Percentiles rank a stretch among this genome's conserved stretches.
Evolutionary conservation across 192 early-diverging fungal genomes (phyloP).

Genomic region (Coemansia aciculifera): DNA sequence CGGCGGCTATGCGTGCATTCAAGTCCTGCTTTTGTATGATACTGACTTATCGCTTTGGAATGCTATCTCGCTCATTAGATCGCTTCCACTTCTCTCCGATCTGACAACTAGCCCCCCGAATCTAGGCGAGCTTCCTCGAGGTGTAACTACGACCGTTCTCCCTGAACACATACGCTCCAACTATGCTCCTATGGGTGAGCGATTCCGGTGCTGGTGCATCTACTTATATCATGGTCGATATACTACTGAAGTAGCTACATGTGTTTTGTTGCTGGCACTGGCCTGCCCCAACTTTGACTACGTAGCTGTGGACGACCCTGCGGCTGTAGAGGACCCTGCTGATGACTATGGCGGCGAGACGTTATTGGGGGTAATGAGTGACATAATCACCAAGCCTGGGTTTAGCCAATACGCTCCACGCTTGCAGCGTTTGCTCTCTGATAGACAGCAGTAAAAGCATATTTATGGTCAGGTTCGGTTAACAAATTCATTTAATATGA

Average conservation of each 20-base stretch:
- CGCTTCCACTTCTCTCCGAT: background rate
- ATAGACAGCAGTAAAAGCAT: no score
- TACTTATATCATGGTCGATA: background rate
- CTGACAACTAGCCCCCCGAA: background rate
- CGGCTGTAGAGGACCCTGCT: no score
- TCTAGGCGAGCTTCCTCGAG: background rate
- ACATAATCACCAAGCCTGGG: no score
- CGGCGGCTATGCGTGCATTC: background rate
- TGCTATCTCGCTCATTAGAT: background rate
- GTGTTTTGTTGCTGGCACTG: background rate
- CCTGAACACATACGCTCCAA: background rate
- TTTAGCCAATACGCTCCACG: no score
- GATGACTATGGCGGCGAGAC: no score
- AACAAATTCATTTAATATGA: no score
- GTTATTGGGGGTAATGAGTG: no score
- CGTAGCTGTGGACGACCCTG: background rate
- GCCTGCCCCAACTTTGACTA: background rate
- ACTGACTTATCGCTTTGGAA: background rate
- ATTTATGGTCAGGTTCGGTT: no score
- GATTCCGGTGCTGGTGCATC: background rate
- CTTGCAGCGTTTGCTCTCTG: no score
- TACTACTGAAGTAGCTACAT: background rate
- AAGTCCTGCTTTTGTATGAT: background rate
- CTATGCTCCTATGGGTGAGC: background rate
- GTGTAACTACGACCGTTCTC: background rate